Conservation (phyloP, 495 filamentous ascomycete species). For the Mytilinidion resinicola region DNA sequence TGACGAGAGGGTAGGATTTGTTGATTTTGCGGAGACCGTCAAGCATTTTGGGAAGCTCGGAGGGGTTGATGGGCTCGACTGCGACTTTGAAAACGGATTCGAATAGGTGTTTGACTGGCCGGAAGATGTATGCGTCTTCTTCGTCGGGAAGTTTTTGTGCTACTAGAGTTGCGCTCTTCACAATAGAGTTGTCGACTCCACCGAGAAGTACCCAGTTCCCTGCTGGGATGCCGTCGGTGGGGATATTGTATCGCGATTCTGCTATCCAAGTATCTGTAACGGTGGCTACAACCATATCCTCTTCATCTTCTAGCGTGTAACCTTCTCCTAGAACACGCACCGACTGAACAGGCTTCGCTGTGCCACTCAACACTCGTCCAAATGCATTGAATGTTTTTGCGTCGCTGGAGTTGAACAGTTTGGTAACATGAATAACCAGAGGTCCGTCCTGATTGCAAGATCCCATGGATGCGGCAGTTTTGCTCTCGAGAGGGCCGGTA, state of each 20-base stretch:
- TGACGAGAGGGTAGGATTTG: conserved; percentile 91
- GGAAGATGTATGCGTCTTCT: conserved; percentile 92
- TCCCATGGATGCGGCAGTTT: conserved; percentile 71
- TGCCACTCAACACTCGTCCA: conserved; percentile 90
- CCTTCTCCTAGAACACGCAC: conserved; percentile 92
- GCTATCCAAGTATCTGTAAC: conserved; percentile 86
- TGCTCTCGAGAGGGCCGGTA: conserved; percentile 88
- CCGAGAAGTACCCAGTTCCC: conserved; percentile 90
- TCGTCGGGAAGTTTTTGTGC: conserved; percentile 71
- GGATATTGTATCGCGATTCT: conserved; percentile 89
- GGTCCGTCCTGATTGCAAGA: conserved; percentile 85
- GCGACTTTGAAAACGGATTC: conserved; percentile 97
- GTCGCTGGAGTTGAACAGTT: conserved; percentile 82
- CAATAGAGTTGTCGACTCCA: conserved; percentile 95
- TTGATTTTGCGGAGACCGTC: conserved; percentile 94
- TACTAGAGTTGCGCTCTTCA: conserved; percentile 96
- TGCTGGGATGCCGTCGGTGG: conserved; percentile 84
- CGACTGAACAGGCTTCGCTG: conserved; percentile 70
- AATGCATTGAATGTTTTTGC: conserved; percentile 83
- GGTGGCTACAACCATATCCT: conserved; percentile 91
- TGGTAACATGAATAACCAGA: conserved; percentile 82
- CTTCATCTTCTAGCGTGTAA: conserved; percentile 94
- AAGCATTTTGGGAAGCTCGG: conserved; percentile 98
- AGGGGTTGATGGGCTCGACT: conserved; percentile 96
- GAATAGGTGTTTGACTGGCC: conserved; percentile 87